Conservation (phyloP, 2,329 filamentous ascomycete species). For the Dactylella cylindrospora region DNA sequence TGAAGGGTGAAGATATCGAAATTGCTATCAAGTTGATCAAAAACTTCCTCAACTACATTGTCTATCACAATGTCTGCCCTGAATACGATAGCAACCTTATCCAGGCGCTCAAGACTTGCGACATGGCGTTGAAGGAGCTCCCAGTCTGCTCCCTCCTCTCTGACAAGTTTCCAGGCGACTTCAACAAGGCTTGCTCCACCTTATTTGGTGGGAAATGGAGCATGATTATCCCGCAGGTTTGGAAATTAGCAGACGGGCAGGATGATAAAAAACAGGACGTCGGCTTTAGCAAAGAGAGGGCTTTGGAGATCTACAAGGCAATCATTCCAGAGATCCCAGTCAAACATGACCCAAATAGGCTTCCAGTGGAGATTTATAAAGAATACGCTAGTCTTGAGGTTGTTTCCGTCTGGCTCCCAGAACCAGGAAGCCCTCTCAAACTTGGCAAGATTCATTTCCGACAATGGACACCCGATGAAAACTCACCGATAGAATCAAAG, state of each 20-base stretch:
- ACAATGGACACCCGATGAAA: slow-evolving; percentile 28
- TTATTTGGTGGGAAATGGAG: slow-evolving; percentile 62
- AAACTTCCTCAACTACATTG: slow-evolving; percentile 85
- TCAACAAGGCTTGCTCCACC: slow-evolving; percentile 73
- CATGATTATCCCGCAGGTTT: slow-evolving; percentile 26
- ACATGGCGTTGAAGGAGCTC: slow-evolving; percentile 67
- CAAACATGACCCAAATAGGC: slow-evolving; percentile 45
- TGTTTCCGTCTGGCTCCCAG: slow-evolving; percentile 46
- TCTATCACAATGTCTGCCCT: slow-evolving; percentile 80
- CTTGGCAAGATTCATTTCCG: slow-evolving; percentile 26
- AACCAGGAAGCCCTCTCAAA: slow-evolving; percentile 22
- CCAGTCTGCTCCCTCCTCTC: slow-evolving; percentile 60
- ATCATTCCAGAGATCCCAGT: slow-evolving; percentile 47
- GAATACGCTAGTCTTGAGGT: slow-evolving; percentile 52
- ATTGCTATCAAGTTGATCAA: slow-evolving; percentile 68
- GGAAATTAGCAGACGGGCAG: slow-evolving; percentile 20
- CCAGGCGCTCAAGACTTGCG: slow-evolving; percentile 67
- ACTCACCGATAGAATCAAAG: slow-evolving; percentile 21
- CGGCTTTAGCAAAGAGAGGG: slow-evolving; percentile 45
- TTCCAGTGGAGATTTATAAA: slow-evolving; percentile 45
- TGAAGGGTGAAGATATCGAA: slow-evolving; percentile 60
- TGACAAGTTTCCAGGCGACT: slow-evolving; percentile 67
- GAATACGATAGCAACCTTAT: slow-evolving; percentile 72
- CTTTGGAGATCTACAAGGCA: slow-evolving; percentile 33
- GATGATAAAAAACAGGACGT: slow-evolving; percentile 47